Evolutionary conservation across 768 basidiomycete genomes (phyloP), one percentile per base, ranked within the genome.

Genomic region (Collybiopsis confluens): DNA sequence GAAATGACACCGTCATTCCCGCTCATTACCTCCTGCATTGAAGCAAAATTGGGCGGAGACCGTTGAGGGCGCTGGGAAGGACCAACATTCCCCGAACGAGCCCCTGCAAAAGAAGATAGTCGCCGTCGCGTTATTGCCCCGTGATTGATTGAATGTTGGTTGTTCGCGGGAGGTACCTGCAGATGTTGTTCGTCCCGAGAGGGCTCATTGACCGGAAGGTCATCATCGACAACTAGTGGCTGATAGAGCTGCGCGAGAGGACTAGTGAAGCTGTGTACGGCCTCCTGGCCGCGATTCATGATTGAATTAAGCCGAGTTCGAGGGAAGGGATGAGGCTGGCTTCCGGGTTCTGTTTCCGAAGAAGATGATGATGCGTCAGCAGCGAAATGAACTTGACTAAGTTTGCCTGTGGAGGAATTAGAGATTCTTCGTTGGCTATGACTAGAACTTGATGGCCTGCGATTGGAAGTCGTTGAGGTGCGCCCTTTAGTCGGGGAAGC

Each of bases 231-330:
- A 5, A 82, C 50, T 18, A 90, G 57, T 11, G 88, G 86, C 52
- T 85, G 85, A 64, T 80, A 92, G 13, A 89, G 72, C 63, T 89
- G 87, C 1, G 87, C 87, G 2, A 92, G 74, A 15, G 90, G 89
- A 61, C 85, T 86, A 8, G 73, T 62, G 27, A 73, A 71, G 45
- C 67, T 73, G 16, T 76, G 75, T 1, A 67, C 59, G 16, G 62
- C 56, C 18, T 75, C 74, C 3, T 62, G 59, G 18, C 68, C 69
- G 18, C 73, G 75, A 35, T 61, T 67, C 45, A 81, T 56, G 4
- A 76, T 52, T 2, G 83, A 80, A 53, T 71, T 70, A 4, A 80
- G 52, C 26, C 81, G 75, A 11, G 64, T 58, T 43, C 80, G 72
- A 24, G 47, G 64, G 46, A 60, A 55, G 26, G 35, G 59, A 57